Conservation (phyloP, 257 asterid genomes). For the Gentiana dahurica region DNA sequence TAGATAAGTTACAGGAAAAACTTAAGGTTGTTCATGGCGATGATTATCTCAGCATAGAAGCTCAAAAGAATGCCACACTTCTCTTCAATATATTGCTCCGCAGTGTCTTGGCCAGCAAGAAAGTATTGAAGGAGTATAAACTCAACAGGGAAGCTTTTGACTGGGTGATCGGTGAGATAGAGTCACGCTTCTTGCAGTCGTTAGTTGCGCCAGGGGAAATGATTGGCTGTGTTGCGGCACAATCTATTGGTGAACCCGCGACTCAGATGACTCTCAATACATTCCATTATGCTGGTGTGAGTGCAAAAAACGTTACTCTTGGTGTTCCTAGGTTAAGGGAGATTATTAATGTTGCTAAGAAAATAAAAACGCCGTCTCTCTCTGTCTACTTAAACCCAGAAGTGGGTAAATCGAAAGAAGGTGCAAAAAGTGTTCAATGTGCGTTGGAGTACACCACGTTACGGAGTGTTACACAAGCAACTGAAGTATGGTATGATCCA, state of each 20-base stretch:
- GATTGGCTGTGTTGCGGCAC: slow-evolving; percentile 99
- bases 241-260: slow-evolving; percentile 98
- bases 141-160: slow-evolving; percentile 94
- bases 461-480: slow-evolving; percentile 94
- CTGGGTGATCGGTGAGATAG: slow-evolving; percentile 98
- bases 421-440: slow-evolving; percentile 94
- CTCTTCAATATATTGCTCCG: slow-evolving; percentile 95
- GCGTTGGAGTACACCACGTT: slow-evolving; percentile 92
- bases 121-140: slow-evolving; percentile 87
- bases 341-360: slow-evolving; percentile 95
- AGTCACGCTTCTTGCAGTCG: slow-evolving; percentile 94
- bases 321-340: slow-evolving; percentile 99
- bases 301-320: slow-evolving; percentile 97
- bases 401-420: slow-evolving; percentile 67
- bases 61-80: slow-evolving; percentile 97
- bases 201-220: slow-evolving; percentile 99
- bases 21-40: slow-evolving; percentile 99
- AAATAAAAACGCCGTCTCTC: slow-evolving; percentile 94
- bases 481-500: slow-evolving; percentile 99
- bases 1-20: slow-evolving; percentile 92
- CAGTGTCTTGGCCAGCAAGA: slow-evolving; percentile 91
- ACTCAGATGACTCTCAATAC: slow-evolving; percentile 99
- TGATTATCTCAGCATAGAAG: slow-evolving; percentile 94
- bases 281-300: slow-evolving; percentile 99
- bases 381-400: slow-evolving; percentile 86